Conservation (phyloP, 73 alveolate genomes). For the Stentor roeselii region DNA sequence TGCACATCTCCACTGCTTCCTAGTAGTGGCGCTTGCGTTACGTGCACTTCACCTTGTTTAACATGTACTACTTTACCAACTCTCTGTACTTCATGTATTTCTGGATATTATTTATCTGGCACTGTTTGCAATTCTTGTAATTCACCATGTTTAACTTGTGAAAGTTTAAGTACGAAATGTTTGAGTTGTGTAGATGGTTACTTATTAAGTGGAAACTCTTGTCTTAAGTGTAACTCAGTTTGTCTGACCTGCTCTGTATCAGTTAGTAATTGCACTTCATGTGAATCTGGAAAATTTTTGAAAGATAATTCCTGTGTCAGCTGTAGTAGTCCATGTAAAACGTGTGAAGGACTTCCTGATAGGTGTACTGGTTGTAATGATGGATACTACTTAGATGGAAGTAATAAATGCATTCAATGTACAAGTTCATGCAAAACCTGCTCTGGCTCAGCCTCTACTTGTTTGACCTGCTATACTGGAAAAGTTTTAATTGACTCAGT, state of each 20-base stretch:
- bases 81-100: not conserved
- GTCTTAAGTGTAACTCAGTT: not conserved
- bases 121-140: conserved; percentile 14
- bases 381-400: not conserved
- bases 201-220: not conserved
- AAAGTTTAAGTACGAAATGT: not conserved
- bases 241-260: conserved; percentile 11
- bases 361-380: not conserved
- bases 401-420: not conserved
- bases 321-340: not conserved
- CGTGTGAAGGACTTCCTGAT: not conserved
- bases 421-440: not conserved
- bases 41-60: conserved; percentile 18
- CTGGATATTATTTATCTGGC: conserved; percentile 29
- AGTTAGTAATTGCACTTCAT: not conserved
- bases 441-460: not conserved
- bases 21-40: not conserved
- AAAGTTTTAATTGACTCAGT: too few species aligned
- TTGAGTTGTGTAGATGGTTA: not conserved
- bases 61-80: not conserved
- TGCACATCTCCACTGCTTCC: conserved; percentile 4
- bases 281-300: not conserved
- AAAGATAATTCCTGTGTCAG: not conserved
- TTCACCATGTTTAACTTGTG: conserved; percentile 17
- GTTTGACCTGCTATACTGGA: not conserved